Conservation (phyloP, 129 eudicot genomes). For the Centaurea solstitialis region DNA sequence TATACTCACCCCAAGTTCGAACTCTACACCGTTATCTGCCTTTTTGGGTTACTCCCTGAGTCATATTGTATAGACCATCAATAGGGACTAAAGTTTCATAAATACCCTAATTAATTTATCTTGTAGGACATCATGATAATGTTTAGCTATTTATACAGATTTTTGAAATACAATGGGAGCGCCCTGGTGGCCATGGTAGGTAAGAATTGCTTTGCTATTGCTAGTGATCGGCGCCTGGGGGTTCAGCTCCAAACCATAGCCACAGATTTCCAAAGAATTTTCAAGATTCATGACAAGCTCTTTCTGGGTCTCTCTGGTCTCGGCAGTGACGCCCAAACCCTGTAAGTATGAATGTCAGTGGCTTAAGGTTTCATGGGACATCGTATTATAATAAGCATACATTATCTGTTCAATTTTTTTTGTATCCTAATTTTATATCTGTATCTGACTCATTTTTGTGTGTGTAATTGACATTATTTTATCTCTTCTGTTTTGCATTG, state of each 20-base stretch:
- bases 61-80: too few species aligned
- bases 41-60: too few species aligned
- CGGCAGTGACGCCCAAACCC: constrained; percentile 76
- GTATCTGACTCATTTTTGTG: too few species aligned
- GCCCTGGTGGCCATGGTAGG: constrained; percentile 98
- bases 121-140: too few species aligned
- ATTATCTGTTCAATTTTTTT: too few species aligned
- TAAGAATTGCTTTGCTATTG: constrained; percentile 92
- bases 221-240: constrained; percentile 85
- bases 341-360: constrained; percentile 37
- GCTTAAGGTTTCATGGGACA: constrained; percentile 6
- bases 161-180: constrained; percentile 96
- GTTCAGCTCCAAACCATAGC: constrained; percentile 92
- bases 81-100: too few species aligned
- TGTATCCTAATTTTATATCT: too few species aligned
- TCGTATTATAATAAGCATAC: background rate
- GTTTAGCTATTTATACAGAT: constrained; percentile 44
- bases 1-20: background rate
- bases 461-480: too few species aligned
- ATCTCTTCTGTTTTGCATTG: too few species aligned
- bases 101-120: too few species aligned
- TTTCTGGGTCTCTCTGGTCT: constrained; percentile 91
- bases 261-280: constrained; percentile 85
- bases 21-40: too few species aligned
- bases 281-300: constrained; percentile 72